Evolutionary conservation across 2,329 filamentous ascomycete genomes (phyloP).

Genomic region (Byssochlamys sp.): DNA sequence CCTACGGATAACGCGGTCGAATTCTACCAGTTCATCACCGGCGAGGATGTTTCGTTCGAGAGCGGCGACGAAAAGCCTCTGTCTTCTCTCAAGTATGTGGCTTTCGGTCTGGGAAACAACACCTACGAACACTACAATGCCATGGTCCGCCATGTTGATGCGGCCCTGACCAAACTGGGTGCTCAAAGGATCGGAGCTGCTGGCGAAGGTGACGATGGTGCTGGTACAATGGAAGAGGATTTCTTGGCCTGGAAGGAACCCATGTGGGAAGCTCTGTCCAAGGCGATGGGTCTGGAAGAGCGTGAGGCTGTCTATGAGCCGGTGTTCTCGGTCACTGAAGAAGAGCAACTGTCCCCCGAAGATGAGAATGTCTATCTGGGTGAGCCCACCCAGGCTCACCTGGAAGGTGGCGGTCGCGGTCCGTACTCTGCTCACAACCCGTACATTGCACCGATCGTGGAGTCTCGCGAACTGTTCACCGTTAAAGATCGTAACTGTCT

Average conservation of each 20-base stretch:
- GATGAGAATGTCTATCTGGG: conserved; percentile 81
- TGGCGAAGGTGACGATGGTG: conserved; percentile 93
- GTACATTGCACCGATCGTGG: conserved; percentile 84
- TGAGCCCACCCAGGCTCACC: conserved; percentile 91
- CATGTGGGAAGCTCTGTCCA: conserved; percentile 82
- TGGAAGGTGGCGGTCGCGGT: conserved; percentile 71
- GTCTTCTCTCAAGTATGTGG: conserved; percentile 77
- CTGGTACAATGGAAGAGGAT: conserved; percentile 98
- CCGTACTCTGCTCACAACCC: conserved; percentile 96
- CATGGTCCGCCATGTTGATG: conserved; percentile 88
- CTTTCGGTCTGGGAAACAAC: conserved; percentile 96
- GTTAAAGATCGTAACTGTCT: conserved; percentile 88
- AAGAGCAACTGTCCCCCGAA: conserved; percentile 62
- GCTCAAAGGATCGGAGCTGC: conserved; percentile 75
- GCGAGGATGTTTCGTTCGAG: conserved; percentile 72
- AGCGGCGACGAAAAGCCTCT: conserved; percentile 67
- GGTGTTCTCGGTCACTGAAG: conserved; percentile 71
- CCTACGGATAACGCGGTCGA: conserved; percentile 98
- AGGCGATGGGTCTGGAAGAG: conserved; percentile 82
- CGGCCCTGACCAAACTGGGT: conserved; percentile 69
- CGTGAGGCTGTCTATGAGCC: conserved; percentile 94
- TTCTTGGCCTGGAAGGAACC: conserved; percentile 98
- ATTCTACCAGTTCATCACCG: conserved; percentile 90
- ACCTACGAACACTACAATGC: conserved; percentile 99
- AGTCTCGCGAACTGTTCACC: conserved; percentile 83